Base-by-base conservation (phyloP, 2,329 filamentous ascomycete genomes). In the Ophiostoma sp. region DNA sequence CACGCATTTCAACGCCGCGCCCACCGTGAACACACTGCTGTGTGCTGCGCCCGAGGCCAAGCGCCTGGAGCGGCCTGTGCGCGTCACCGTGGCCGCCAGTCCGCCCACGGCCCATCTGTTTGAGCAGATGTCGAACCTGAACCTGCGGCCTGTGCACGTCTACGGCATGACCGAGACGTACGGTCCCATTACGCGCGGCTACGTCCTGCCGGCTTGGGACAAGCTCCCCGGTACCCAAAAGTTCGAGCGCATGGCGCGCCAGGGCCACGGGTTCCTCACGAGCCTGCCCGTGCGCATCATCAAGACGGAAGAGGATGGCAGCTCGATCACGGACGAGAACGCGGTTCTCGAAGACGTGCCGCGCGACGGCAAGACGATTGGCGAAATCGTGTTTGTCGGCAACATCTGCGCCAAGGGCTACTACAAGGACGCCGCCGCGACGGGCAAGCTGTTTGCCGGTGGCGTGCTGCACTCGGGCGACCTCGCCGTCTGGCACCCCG, bases 361-460 rank as follows among this genome's bases (percentile, higher is more conserved):
- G 69, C 80, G 77, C 72, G 77, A 84, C 71, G 82, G 82, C 60
- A 76, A 77, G 66, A 82, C 84, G 69, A 81, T 84, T 69, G 82
- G 82, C 68, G 82, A 84, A 75, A 81, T 79, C 72, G 87, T 96
- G 1, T 97, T 97, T 76, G 79, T 84, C 55, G 94, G 95, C 12
- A 99, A 99, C 75, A 95, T 97, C 70, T 97, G 93, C 77, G 87
- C 90, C 55, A 92, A 90, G 76, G 94, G 90, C 8, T 99, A 99
- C 79, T 95, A 92, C 79, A 96, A 96, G 76, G 93, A 99, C 76
- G 78, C 87, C 0, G 91, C 89, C 72, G 95, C 94, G 12, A 97
- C 94, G 44, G 83, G 83, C 69, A 95, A 94, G 79, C 81, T 99
- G 38, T 98, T 96, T 77, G 88, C 87, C 0, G 95, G 95, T 6